A percentile compares a stretch with the other conserved stretches of the same genome.
Conservation (phyloP, 2,329 filamentous ascomycete genomes). For the Colletotrichum lindemuthianum region DNA sequence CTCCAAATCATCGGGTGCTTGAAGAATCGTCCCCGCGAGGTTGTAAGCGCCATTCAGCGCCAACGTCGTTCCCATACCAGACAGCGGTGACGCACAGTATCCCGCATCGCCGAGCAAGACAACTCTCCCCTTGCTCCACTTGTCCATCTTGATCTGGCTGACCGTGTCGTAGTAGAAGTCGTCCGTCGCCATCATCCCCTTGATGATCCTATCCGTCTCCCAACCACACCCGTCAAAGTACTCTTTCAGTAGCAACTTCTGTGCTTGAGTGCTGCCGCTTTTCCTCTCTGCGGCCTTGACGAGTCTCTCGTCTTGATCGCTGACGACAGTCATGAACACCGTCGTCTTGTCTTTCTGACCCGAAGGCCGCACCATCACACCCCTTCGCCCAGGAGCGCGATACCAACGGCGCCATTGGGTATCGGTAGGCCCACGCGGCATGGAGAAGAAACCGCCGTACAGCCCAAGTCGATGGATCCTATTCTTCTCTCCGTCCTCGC, state of each 20-base stretch:
- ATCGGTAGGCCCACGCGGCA: conserved; percentile 43
- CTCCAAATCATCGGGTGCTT: conserved; percentile 38
- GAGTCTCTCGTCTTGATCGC: conserved; percentile 41
- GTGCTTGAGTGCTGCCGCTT: conserved; percentile 41
- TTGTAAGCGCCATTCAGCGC: conserved; percentile 60
- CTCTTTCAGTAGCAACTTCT: conserved; percentile 52
- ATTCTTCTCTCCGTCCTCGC: conserved; percentile 40
- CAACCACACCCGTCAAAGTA: conserved; percentile 58
- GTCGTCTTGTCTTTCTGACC: conserved; percentile 35
- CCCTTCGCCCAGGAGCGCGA: conserved; percentile 47
- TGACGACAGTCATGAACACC: conserved; percentile 43
- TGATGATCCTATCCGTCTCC: conserved; percentile 50
- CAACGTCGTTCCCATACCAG: conserved; percentile 59
- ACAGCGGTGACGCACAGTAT: conserved; percentile 56
- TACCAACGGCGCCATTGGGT: conserved; percentile 42
- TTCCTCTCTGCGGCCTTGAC: conserved; percentile 16
- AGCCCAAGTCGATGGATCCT: conserved; percentile 43
- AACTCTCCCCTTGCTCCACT: conserved; percentile 49
- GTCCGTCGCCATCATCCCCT: conserved; percentile 46
- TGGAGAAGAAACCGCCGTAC: conserved; percentile 53
- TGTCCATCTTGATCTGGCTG: conserved; percentile 52
- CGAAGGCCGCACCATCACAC: conserved; percentile 51
- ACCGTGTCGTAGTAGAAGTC: conserved; percentile 57
- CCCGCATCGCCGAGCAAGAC: conserved; percentile 61
- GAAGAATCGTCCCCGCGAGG: conserved; percentile 57